phyloP scores from a whole-genome alignment of 306 rosid genomes.

The Citrullus colocynthis region DNA sequence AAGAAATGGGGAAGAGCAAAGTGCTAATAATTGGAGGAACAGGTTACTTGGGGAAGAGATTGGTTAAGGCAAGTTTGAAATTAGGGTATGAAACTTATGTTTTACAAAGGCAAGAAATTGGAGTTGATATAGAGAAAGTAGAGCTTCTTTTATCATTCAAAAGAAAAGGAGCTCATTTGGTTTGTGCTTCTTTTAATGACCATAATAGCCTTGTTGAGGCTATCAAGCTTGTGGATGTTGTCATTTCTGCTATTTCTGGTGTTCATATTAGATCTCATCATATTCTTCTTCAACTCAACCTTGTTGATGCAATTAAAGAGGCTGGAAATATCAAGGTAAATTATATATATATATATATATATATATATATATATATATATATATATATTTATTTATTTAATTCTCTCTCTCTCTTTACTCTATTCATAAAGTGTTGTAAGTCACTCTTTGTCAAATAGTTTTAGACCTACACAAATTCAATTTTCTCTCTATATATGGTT shows the following conservation, averaged over 20 bases:
- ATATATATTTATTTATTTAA: too few relatives aligned
- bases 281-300: conserved; percentile 58
- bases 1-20: conserved; percentile 26
- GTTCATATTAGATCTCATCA: conserved; percentile 58
- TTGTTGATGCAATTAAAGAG: conserved; percentile 53
- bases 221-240: conserved; percentile 53
- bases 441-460: too few relatives aligned
- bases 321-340: conserved; percentile 57
- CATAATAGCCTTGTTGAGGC: conserved; percentile 44
- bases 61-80: conserved; percentile 50
- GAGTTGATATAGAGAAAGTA: conserved; percentile 56
- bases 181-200: conserved; percentile 35
- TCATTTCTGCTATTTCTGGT: conserved; percentile 57
- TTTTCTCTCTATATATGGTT: too few relatives aligned
- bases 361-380: too few relatives aligned
- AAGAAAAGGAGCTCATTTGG: conserved; percentile 42
- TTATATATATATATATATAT: too few relatives aligned
- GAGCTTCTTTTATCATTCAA: conserved; percentile 52
- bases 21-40: conserved; percentile 69
- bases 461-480: too few relatives aligned
- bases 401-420: too few relatives aligned
- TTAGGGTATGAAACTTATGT: conserved; percentile 49
- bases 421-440: too few relatives aligned
- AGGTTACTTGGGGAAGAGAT: conserved; percentile 65
- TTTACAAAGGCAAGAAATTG: conserved; percentile 49